Evolutionary conservation across 805 yeast genomes (phyloP).

Genomic region (Wickerhamomyces kurtzmanii): DNA sequence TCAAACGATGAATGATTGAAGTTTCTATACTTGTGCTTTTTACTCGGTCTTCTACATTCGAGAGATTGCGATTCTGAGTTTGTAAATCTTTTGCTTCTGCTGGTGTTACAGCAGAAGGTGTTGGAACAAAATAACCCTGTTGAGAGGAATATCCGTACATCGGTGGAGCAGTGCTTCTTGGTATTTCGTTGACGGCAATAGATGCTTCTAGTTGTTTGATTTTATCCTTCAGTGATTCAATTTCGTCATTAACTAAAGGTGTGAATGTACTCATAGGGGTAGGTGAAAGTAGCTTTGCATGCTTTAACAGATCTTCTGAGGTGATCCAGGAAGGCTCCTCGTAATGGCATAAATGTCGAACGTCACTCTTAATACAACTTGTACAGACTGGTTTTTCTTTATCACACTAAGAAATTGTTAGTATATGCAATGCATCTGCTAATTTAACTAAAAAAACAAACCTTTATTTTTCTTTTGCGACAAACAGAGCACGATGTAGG

Average conservation of each 20-base stretch:
- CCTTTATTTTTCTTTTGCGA: constrained; percentile 36
- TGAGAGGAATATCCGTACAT: neutral
- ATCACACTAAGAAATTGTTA: constrained; percentile 22
- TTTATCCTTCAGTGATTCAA: constrained; percentile 28
- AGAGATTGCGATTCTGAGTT: too few species aligned
- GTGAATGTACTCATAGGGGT: too few species aligned
- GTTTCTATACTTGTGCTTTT: too few species aligned
- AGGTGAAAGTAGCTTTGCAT: constrained; percentile 8
- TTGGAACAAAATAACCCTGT: neutral
- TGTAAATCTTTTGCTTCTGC: constrained; percentile 1
- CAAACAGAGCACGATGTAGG: constrained; percentile 38
- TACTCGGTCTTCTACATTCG: too few species aligned
- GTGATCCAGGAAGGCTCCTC: constrained; percentile 51
- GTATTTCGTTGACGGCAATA: constrained; percentile 23
- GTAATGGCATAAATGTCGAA: constrained; percentile 44
- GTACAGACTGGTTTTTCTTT: constrained; percentile 41
- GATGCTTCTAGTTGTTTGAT: constrained; percentile 37
- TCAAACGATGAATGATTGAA: too few species aligned
- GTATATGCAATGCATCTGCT: neutral
- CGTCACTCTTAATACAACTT: constrained; percentile 45
- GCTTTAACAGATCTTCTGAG: constrained; percentile 33
- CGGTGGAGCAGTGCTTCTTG: constrained; percentile 7
- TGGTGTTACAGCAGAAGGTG: neutral
- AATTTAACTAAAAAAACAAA: neutral
- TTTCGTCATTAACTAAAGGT: too few species aligned